Evolutionary conservation across 75 land plant genomes (phyloP).

Genomic region (Pinus tabuliformis): DNA sequence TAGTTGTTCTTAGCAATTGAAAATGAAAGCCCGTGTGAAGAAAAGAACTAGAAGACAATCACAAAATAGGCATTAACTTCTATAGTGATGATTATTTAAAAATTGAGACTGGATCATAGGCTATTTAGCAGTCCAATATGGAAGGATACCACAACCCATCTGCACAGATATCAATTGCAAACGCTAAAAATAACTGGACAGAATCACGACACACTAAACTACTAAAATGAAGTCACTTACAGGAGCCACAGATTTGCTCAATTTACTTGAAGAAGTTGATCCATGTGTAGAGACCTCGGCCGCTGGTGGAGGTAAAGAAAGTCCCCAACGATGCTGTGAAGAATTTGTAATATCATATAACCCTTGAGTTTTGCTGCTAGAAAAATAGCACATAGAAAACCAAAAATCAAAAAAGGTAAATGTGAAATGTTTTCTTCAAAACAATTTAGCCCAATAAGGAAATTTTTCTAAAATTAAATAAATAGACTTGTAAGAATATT

Average conservation of each 20-base stretch:
- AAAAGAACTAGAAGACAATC: background rate
- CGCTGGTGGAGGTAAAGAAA: constrained; percentile 61
- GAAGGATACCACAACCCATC: no score
- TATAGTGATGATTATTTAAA: background rate
- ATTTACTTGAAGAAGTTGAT: constrained; percentile 1
- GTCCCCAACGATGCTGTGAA: constrained; percentile 56
- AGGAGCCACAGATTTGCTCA: background rate
- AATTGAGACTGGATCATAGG: background rate
- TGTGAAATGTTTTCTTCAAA: background rate
- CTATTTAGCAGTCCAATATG: background rate
- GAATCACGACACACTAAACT: no score
- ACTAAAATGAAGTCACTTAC: background rate
- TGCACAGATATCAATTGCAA: no score
- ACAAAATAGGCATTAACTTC: background rate
- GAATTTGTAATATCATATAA: constrained; percentile 45
- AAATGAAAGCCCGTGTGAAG: background rate
- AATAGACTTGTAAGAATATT: no score
- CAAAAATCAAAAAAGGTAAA: background rate
- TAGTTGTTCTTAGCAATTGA: background rate
- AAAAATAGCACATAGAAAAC: background rate
- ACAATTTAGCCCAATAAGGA: no score
- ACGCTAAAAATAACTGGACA: no score
- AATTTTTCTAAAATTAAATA: no score
- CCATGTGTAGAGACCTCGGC: constrained; percentile 27
- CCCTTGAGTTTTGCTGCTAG: constrained; percentile 50